These are phyloP conservation scores for Tritrichomonas musculus DNA, from an alignment of 208 protist species.

Conservation along the genomic window DNA sequence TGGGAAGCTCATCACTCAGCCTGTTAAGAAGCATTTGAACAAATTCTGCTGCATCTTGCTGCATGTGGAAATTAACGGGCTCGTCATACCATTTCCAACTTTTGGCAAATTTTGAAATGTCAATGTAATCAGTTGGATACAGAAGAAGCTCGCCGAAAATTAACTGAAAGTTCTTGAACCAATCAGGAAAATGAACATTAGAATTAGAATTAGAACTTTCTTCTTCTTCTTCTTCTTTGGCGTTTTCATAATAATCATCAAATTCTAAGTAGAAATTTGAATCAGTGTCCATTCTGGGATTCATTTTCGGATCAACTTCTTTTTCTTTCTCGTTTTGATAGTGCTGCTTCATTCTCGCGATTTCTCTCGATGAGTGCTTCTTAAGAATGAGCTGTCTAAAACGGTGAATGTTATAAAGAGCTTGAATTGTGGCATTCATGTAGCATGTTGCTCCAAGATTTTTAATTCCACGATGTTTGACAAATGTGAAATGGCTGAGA, in stretches of 20 bases:
- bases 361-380: too few relatives aligned
- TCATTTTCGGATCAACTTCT: too few relatives aligned
- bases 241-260: too few relatives aligned
- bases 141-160: neutral
- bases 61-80: neutral
- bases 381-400: neutral
- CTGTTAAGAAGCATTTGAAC: neutral
- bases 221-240: too few relatives aligned
- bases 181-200: neutral
- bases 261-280: too few relatives aligned
- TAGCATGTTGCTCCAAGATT: constrained; percentile 18
- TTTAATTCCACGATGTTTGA: neutral
- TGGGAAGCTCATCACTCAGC: neutral
- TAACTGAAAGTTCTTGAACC: neutral
- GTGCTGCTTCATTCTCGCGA: too few relatives aligned
- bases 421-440: constrained; percentile 17
- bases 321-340: too few relatives aligned
- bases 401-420: neutral
- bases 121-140: neutral
- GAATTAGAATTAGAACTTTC: too few relatives aligned
- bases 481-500: neutral
- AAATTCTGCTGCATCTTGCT: constrained; percentile 28
- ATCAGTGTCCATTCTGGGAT: too few relatives aligned
- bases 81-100: neutral
- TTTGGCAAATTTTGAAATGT: neutral